phyloP scores from a whole-genome alignment of 2,329 filamentous ascomycete species.

The Pseudocercospora vitis region DNA sequence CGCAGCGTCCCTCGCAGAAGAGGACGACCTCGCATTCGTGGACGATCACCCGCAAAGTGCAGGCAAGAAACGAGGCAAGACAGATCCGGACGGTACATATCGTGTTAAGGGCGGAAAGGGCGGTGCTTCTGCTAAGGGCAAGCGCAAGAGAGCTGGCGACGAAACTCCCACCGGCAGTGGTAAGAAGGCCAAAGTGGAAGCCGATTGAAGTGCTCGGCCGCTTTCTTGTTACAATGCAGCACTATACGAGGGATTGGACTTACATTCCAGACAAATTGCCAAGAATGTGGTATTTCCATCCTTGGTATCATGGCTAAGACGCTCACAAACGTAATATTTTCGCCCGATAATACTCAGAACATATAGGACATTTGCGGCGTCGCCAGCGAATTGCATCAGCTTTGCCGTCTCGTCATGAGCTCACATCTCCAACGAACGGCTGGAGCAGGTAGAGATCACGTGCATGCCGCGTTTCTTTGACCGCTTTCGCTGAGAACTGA shows the following conservation, averaged over 20 bases:
- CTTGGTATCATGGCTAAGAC: too few species aligned
- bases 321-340: too few species aligned
- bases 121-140: conserved; percentile 44
- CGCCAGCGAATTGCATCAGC: too few species aligned
- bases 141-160: conserved; percentile 32
- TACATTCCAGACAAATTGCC: neutral
- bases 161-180: conserved; percentile 20
- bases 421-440: too few species aligned
- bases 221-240: neutral
- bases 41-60: conserved; percentile 28
- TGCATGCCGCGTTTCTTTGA: neutral
- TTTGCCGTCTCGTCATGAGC: too few species aligned
- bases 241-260: neutral
- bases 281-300: neutral
- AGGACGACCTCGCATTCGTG: conserved; percentile 40
- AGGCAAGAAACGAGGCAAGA: conserved; percentile 38
- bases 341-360: too few species aligned
- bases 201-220: conserved; percentile 4
- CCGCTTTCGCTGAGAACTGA: conserved; percentile 5
- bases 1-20: conserved; percentile 38
- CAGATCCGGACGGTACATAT: conserved; percentile 45
- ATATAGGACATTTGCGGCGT: too few species aligned
- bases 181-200: conserved; percentile 30
- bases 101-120: conserved; percentile 51
- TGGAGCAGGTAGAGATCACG: neutral